Base-by-base conservation (phyloP, 139 green algal species). In the Ettlia oleoabundans region DNA sequence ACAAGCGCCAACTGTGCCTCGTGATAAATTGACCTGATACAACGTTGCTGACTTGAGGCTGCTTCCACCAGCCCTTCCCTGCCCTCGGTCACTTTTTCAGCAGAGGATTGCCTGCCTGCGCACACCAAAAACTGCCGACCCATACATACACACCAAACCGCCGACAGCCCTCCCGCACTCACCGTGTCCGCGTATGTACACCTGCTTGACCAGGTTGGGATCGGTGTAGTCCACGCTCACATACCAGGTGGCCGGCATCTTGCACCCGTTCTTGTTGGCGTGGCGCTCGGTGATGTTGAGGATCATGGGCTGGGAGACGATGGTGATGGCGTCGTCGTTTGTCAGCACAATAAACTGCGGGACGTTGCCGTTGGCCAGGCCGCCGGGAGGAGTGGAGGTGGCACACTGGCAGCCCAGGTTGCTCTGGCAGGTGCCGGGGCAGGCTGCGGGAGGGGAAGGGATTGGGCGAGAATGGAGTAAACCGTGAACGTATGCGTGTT, bases 161-260 rank as follows among this genome's bases (percentile, higher is more conserved):
- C 47, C 15, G 47, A 10, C 47, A 58, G 13, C 47, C 47, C 10
- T 15, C 13, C 47, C 15, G 47, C 15, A 53, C 73, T 80, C 73
- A 80, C 73, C 80, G 53, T 84, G 80, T 22, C 68, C 68, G 28
- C 58, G 38, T 32, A 72, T 52, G n/a, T 61, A 84, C n/a, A 84
- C 67, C 53, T 84, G 51, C 68, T 84, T 71, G 4, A 84, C 80
- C 40, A 84, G 80, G 68, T 62, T 32, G 51, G 68, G 68, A 53
- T 79, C 68, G 1, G 80, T 84, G 68, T 80, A 74, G n/a, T 80
- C 38, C 3, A 84, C 37, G 19, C 68, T 73, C 37, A 79, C 80
- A 74, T 80, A 80, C 80, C 80, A 84, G 24, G 80, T 84, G 38
- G 80, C 80, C n/a, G 80, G 80, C 65, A 84, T 84, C 52, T 79